These are phyloP conservation scores for Galerina marginata DNA, from an alignment of 768 basidiomycete genomes.

Conservation along the genomic window DNA sequence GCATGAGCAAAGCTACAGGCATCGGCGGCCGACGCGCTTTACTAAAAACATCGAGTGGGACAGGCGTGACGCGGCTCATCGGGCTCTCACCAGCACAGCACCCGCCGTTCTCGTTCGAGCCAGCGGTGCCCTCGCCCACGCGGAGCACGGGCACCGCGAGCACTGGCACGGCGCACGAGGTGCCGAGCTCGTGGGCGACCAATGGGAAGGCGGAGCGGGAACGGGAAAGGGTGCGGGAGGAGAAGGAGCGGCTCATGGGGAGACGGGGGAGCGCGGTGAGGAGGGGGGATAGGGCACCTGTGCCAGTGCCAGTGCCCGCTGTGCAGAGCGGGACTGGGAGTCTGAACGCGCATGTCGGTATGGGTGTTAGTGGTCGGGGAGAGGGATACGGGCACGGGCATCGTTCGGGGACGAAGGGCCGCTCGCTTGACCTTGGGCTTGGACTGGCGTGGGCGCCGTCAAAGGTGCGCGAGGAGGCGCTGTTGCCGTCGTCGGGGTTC, in stretches of 20 bases:
- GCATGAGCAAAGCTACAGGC: slow-evolving; percentile 61
- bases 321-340: background rate
- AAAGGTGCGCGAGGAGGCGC: slow-evolving; percentile 68
- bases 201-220: slow-evolving; percentile 31
- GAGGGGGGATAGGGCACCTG: slow-evolving; percentile 37
- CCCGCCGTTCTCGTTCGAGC: slow-evolving; percentile 71
- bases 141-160: slow-evolving; percentile 36
- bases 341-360: background rate
- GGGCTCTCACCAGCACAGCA: slow-evolving; percentile 48
- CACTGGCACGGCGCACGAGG: slow-evolving; percentile 32
- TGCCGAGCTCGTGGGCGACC: slow-evolving; percentile 28
- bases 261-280: slow-evolving; percentile 14
- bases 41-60: slow-evolving; percentile 29
- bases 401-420: slow-evolving; percentile 61
- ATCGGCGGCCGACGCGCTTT: slow-evolving; percentile 29
- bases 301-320: slow-evolving; percentile 31
- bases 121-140: slow-evolving; percentile 60
- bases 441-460: slow-evolving; percentile 77
- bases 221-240: slow-evolving; percentile 30
- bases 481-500: slow-evolving; percentile 54
- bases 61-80: slow-evolving; percentile 38
- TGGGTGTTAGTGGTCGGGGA: no score
- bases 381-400: slow-evolving; percentile 30
- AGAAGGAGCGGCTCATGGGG: slow-evolving; percentile 32
- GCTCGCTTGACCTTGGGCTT: slow-evolving; percentile 73